Base-by-base conservation (phyloP, 2,329 filamentous ascomycete genomes). In the Hirsutella rhossiliensis region DNA sequence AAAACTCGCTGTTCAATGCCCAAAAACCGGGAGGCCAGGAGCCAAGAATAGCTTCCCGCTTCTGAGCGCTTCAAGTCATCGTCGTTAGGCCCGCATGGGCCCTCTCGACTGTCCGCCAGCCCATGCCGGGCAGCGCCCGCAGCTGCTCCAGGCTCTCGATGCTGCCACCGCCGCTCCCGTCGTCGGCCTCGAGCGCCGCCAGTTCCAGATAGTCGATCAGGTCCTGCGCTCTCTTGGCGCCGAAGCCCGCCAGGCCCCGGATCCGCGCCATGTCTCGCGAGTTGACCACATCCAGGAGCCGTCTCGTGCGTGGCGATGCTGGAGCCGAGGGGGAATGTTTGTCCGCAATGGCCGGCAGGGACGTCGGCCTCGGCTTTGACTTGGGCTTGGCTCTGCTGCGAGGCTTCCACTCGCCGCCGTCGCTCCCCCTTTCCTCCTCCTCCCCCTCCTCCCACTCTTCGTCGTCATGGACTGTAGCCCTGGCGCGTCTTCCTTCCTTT, bases 231-330 rank as follows among this genome's bases (percentile, higher is more conserved):
- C 81, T 84, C 65, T 87, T 87, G 2, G 77, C 70, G 0, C 84
- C 84, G 11, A 88, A 80, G 2, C 84, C 84, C 34, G 78, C 78
- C 2, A 88, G 68, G 3, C 75, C 65, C 54, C 74, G 75, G 60
- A 88, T 87, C 56, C 75, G 69, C 13, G 65, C 65, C 17, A 82
- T 62, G 48, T 88, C 80, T 41, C 80, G 73, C 18, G 81, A 85
- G 65, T 88, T 88, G 62, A 88, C 76, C 53, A 87, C 82, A 40
- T 75, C 68, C 3, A 88, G 69, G 3, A 88, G 64, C 47, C 75
- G 73, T 48, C 70, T 70, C 7, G 80, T 81, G 4, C 77, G 71
- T 1, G 80, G 80, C 1, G 76, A 37, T 37, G 38, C 20, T 23
- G 37, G 3, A 4, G 23, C 23, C 23, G 23, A 27, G 23, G 13